Evolutionary conservation across 2,329 filamentous ascomycete species (phyloP).

Genomic region (Aspergillus brunneoviolaceus): DNA sequence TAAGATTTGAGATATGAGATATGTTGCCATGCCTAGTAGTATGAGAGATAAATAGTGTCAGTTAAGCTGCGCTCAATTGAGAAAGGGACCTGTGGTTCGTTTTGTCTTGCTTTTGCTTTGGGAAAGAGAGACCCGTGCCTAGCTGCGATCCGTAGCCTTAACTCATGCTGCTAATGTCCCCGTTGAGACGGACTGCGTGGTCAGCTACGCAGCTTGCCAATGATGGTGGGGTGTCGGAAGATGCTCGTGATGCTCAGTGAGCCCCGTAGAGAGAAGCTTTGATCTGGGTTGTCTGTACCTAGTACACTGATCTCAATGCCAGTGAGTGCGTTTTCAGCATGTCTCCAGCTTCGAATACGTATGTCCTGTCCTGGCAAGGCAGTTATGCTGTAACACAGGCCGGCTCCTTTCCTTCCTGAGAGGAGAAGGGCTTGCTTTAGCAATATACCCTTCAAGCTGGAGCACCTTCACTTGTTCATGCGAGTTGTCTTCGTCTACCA

Average conservation of each 20-base stretch:
- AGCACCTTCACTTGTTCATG: too few relatives aligned
- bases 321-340: too few relatives aligned
- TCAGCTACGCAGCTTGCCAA: neutral
- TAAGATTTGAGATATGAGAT: conserved; percentile 4
- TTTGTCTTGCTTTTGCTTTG: neutral
- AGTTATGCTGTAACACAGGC: too few relatives aligned
- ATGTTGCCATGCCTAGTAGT: neutral
- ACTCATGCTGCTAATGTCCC: neutral
- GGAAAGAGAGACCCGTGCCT: neutral
- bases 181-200: neutral
- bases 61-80: neutral
- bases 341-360: too few relatives aligned
- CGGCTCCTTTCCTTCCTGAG: too few relatives aligned
- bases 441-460: too few relatives aligned
- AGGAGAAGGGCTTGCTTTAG: too few relatives aligned
- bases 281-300: neutral
- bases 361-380: too few relatives aligned
- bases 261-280: neutral
- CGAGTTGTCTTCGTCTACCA: too few relatives aligned
- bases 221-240: too few relatives aligned
- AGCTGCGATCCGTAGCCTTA: neutral
- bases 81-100: neutral
- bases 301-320: too few relatives aligned
- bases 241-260: neutral
- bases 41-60: neutral